A percentile compares a stretch with the other conserved stretches of the same genome.
These are phyloP conservation scores for Salisapilia sapeloensis DNA, from an alignment of 352 stramenopile genomes.

Conservation along the genomic window DNA sequence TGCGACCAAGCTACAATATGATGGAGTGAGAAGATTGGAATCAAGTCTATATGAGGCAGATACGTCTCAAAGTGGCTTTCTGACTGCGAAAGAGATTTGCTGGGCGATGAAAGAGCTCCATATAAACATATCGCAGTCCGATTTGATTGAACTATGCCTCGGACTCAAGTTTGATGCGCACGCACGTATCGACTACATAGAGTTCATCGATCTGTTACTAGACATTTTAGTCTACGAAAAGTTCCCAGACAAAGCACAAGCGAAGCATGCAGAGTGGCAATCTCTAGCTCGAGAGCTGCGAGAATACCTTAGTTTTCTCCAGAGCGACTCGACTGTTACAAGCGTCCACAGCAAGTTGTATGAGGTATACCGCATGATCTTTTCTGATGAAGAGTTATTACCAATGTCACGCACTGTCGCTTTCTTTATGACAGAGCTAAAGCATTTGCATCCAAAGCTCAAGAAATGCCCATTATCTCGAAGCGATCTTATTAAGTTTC, in stretches of 20 bases:
- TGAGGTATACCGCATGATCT: slow-evolving; percentile 3
- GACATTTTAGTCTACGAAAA: slow-evolving; percentile 40
- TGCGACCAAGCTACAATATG: slow-evolving; percentile 24
- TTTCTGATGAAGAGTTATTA: no score
- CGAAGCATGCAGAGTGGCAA: background rate
- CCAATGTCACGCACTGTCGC: no score
- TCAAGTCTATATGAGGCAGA: slow-evolving; percentile 12
- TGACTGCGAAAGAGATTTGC: slow-evolving; percentile 29
- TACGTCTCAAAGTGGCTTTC: slow-evolving; percentile 11
- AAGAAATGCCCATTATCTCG: no score
- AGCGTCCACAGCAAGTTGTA: background rate
- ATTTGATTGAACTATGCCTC: slow-evolving; percentile 36
- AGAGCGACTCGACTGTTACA: no score
- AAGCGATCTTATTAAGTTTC: no score
- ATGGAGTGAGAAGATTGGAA: slow-evolving; percentile 26
- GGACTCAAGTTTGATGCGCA: slow-evolving; percentile 41
- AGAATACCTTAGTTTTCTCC: background rate
- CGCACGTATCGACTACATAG: slow-evolving; percentile 25
- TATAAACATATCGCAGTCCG: slow-evolving; percentile 11
- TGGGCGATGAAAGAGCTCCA: slow-evolving; percentile 18
- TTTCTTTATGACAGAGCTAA: no score
- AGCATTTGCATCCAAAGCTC: no score
- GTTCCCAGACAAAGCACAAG: background rate
- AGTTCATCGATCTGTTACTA: slow-evolving; percentile 26
- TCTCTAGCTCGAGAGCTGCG: background rate